Evolutionary conservation across 768 basidiomycete species (phyloP).

Genomic region (Inosperma sp.): DNA sequence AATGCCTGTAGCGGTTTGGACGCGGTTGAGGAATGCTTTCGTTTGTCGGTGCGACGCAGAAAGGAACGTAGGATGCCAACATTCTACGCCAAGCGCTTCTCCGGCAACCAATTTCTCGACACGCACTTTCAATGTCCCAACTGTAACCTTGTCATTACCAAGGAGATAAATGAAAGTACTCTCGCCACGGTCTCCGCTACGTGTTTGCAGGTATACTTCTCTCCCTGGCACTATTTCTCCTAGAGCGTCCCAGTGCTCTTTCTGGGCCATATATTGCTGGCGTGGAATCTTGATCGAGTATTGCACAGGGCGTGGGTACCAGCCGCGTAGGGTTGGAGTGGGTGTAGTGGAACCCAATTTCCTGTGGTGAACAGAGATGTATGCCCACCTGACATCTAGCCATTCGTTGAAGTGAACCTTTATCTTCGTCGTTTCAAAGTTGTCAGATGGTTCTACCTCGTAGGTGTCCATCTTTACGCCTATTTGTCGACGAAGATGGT

Average conservation of each 20-base stretch:
- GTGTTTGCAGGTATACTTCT: constrained; percentile 15
- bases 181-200: constrained; percentile 1
- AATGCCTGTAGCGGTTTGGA: constrained; percentile 30
- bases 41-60: too few species aligned
- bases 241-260: constrained; percentile 45
- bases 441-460: constrained; percentile 3
- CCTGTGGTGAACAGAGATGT: constrained; percentile 33
- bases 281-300: constrained; percentile 47
- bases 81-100: constrained; percentile 38
- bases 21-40: constrained; percentile 32
- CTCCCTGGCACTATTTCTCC: constrained; percentile 31
- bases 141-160: constrained; percentile 48
- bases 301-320: constrained; percentile 45
- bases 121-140: constrained; percentile 55
- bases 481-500: constrained; percentile 2
- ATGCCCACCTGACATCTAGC: constrained; percentile 43
- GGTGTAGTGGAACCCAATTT: constrained; percentile 5
- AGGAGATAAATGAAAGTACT: constrained; percentile 39
- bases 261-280: constrained; percentile 51
- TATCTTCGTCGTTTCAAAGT: constrained; percentile 21
- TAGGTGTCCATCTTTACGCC: constrained; percentile 19
- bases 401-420: constrained; percentile 46
- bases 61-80: constrained; percentile 48
- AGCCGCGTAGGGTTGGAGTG: constrained; percentile 31
- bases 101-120: constrained; percentile 52